These are phyloP conservation scores for Acanthamoeba culbertsoni DNA, from an alignment of 208 protist species.

Conservation along the genomic window DNA sequence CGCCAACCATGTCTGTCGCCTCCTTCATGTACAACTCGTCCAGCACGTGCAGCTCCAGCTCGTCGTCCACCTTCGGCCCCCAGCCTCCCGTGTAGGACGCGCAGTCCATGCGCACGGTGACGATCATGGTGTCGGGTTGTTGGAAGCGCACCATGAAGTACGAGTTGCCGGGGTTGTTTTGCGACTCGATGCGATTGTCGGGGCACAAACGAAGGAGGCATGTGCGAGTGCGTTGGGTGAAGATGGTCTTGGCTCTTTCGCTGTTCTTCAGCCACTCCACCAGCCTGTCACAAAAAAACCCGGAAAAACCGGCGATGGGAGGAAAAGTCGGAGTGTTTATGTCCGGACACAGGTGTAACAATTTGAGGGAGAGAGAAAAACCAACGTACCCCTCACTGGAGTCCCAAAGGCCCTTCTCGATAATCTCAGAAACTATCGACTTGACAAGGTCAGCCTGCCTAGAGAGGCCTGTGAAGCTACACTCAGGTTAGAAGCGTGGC, in stretches of 20 bases:
- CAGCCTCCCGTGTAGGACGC: background rate
- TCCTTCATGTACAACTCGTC: background rate
- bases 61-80: background rate
- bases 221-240: background rate
- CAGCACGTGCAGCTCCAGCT: conserved; percentile 8
- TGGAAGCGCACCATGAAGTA: background rate
- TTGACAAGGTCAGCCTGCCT: background rate
- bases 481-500: background rate
- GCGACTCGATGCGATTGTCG: background rate
- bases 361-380: background rate
- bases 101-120: background rate
- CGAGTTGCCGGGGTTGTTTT: background rate
- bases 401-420: background rate
- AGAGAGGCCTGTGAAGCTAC: background rate
- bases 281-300: background rate
- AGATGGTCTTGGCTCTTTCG: background rate
- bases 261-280: background rate
- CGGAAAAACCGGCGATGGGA: background rate
- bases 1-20: background rate
- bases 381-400: background rate
- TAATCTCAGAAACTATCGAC: background rate
- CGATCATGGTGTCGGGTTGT: background rate
- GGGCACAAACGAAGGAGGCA: background rate
- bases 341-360: background rate
- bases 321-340: background rate